Percentiles rank a stretch among this genome's conserved stretches.
Evolutionary conservation across 345 rosid species (phyloP).

Genomic region (Aurinia saxatilis): DNA sequence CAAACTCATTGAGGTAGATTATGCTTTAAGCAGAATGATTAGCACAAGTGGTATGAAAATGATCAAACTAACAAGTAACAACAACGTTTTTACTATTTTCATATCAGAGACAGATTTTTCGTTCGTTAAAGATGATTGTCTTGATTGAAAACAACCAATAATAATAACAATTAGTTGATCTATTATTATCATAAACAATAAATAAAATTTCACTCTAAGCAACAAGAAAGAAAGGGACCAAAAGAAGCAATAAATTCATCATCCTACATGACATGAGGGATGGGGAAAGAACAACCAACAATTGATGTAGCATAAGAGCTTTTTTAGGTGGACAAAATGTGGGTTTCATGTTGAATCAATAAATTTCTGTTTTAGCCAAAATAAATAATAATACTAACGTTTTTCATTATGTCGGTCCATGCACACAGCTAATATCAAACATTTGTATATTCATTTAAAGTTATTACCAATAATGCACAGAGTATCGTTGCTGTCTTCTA

Average conservation of each 20-base stretch:
- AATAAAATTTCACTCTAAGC: not conserved
- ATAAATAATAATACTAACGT: not conserved
- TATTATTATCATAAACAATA: not conserved
- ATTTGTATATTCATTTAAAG: slow-evolving; percentile 3
- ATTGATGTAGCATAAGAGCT: slow-evolving; percentile 16
- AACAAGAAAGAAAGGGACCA: not conserved
- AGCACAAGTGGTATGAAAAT: no score
- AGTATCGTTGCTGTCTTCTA: slow-evolving; percentile 20
- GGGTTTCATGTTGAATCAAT: slow-evolving; percentile 24
- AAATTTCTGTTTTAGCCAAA: slow-evolving; percentile 2
- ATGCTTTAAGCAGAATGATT: no score
- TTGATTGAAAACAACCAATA: no score
- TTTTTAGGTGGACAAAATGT: slow-evolving; percentile 20
- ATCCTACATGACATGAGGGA: slow-evolving; percentile 1
- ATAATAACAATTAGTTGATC: not conserved
- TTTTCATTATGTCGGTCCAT: slow-evolving; percentile 22
- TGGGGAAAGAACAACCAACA: slow-evolving; percentile 20
- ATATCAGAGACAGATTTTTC: no score
- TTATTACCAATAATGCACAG: not conserved
- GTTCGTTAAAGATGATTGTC: no score
- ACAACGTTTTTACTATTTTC: no score
- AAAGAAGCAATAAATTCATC: slow-evolving; percentile 19
- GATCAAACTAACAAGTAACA: no score
- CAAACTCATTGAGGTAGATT: no score
- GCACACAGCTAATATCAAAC: slow-evolving; percentile 4